These are phyloP conservation scores for Nicotiana sylvestris DNA, from an alignment of 257 asterid genomes.

Conservation along the genomic window DNA sequence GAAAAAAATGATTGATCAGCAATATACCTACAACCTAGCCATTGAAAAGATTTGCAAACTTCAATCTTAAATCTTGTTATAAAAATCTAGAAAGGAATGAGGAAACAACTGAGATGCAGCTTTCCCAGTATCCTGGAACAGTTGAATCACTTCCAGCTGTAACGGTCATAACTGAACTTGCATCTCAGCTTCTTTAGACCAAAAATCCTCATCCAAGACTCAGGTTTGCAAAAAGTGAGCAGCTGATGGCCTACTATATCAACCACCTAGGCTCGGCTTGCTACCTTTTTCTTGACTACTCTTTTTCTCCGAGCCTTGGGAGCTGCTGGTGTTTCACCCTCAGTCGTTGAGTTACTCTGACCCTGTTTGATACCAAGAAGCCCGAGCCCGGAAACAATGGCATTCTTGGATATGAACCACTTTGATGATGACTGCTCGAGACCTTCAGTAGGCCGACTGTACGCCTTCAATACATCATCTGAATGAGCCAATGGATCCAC, in stretches of 20 bases:
- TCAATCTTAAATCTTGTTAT: background rate
- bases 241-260: conserved; percentile 9
- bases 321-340: conserved; percentile 40
- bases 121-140: background rate
- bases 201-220: background rate
- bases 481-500: conserved; percentile 80
- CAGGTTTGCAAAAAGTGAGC: conserved; percentile 42
- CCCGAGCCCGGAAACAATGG: conserved; percentile 89
- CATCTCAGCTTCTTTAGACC: background rate
- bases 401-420: conserved; percentile 87
- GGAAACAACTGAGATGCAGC: background rate
- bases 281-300: conserved; percentile 69
- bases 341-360: conserved; percentile 29
- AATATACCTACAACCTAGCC: background rate
- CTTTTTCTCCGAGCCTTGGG: conserved; percentile 84
- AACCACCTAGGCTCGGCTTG: conserved; percentile 36
- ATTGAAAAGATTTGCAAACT: background rate
- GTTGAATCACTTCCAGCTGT: background rate
- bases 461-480: conserved; percentile 70
- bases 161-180: background rate
- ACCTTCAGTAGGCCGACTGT: conserved; percentile 74
- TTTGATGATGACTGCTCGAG: conserved; percentile 54
- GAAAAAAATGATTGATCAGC: background rate
- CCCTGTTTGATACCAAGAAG: conserved; percentile 79
- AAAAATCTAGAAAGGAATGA: background rate